These are phyloP conservation scores for Tylopilus orsonianus DNA, from an alignment of 1,284 basidiomycete genomes.

Conservation along the genomic window DNA sequence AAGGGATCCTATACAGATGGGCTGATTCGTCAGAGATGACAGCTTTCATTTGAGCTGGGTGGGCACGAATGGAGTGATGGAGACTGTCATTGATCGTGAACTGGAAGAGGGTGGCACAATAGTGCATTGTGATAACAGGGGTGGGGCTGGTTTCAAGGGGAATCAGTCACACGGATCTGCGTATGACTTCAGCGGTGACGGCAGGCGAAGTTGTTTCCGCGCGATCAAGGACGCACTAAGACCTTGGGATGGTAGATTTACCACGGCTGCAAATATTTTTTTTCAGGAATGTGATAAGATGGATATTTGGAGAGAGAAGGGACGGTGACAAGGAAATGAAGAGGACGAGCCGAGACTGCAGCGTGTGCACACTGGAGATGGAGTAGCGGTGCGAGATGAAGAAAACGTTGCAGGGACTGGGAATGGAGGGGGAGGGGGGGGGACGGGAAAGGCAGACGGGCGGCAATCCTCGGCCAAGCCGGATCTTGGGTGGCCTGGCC, in stretches of 20 bases:
- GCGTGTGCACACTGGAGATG: conserved; percentile 21
- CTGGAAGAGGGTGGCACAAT: conserved; percentile 19
- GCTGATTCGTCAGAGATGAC: conserved; percentile 12
- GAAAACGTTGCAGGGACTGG: conserved; percentile 31
- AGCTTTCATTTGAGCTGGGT: conserved; percentile 20
- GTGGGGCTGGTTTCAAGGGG: conserved; percentile 12
- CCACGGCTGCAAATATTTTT: conserved; percentile 9
- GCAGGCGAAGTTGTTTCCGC: conserved; percentile 19
- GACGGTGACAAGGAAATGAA: conserved; percentile 22
- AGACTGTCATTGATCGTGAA: conserved; percentile 26
- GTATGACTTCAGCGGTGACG: conserved; percentile 33
- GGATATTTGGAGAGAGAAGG: conserved; percentile 18
- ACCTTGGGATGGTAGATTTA: conserved; percentile 17
- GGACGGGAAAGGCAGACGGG: conserved; percentile 7
- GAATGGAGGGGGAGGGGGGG: conserved; percentile 14
- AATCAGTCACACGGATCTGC: conserved; percentile 33
- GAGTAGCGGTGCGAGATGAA: conserved; percentile 31
- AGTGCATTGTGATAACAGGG: conserved; percentile 25
- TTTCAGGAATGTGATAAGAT: conserved; percentile 28
- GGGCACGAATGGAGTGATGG: conserved; percentile 17
- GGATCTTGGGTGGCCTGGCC: conserved; percentile 32
- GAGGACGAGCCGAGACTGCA: conserved; percentile 26
- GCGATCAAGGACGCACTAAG: conserved; percentile 24
- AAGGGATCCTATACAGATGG: conserved; percentile 15
- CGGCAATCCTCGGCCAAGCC: conserved; percentile 26